Evolutionary conservation across 306 rosid genomes (phyloP), one percentile per base, ranked within the genome.

Genomic region (Dryas octopetala): DNA sequence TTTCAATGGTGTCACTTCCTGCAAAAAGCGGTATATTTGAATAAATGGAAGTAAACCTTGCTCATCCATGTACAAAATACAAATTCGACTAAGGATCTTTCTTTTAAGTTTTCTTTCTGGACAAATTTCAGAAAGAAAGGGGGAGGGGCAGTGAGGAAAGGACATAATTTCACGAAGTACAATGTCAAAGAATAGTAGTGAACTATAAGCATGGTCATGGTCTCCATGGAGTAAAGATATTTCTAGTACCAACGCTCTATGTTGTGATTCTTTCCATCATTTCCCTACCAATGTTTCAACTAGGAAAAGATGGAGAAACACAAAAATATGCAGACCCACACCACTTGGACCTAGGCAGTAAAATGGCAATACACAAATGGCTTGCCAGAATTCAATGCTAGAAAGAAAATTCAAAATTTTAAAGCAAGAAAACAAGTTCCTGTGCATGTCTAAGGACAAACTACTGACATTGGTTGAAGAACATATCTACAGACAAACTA

Each of bases 1-100:
- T 85, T 95, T 95, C 91, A 95, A 79, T 15, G 97, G 98, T 9
- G 98, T 95, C 67, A 9, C 97, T 86, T 95, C 98, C 98, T 94
- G 89, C 78, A 89, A 83, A 52, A 66, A 80, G 74, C 74, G 73
- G 59, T 47, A 74, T 57, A 74, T 63, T 69, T 72, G 49, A 77
- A 68, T 68, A 74, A 66, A 40, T 50, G 49, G 32, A 47, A 66
- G 38, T 74, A 55, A 80, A 76, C 55, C 63, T 41, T 13, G 49
- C 72, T 47, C 68, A 60, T 17, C 50, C 11, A 38, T 48, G 63
- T 51, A 71, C 68, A 67, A 40, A 73, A 79, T 12, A 55, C 47
- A 64, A 75, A 68, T 65, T 69, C n/a, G 61, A 53, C 32, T 41
- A 67, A 51, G 23, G 46, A 23, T 72, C 12, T 44, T n/a, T 32